phyloP scores from a whole-genome alignment of 169 alveolate species.

The Plasmodium fragile region DNA sequence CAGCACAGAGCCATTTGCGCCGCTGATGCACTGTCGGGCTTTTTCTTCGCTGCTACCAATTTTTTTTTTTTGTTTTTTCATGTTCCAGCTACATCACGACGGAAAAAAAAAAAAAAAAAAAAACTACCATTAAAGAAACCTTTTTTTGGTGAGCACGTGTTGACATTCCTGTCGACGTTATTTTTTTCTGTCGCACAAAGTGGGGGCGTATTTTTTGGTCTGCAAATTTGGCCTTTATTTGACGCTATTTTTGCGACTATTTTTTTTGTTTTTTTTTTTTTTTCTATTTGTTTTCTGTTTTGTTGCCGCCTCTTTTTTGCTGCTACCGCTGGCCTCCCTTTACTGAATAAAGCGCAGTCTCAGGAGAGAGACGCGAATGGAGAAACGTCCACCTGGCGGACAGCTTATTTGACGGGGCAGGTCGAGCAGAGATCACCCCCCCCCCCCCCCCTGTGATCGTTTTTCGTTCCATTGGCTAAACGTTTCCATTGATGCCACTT shows the following conservation, averaged over 20 bases:
- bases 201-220: neutral
- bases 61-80: neutral
- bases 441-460: no score
- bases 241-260: neutral
- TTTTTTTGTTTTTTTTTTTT: neutral
- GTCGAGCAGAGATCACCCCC: no score
- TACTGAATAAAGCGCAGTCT: neutral
- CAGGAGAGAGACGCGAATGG: neutral
- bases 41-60: neutral
- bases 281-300: neutral
- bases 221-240: neutral
- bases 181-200: neutral
- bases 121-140: neutral
- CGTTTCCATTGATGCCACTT: no score
- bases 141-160: neutral
- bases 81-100: no score
- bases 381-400: neutral
- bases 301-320: neutral
- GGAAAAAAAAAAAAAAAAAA: no score
- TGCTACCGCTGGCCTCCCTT: neutral
- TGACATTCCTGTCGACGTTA: neutral
- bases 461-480: no score
- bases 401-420: neutral
- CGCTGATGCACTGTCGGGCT: neutral
- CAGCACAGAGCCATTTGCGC: neutral